Base-by-base conservation (phyloP, 2,329 filamentous ascomycete genomes). In the Byssothecium circinans region DNA sequence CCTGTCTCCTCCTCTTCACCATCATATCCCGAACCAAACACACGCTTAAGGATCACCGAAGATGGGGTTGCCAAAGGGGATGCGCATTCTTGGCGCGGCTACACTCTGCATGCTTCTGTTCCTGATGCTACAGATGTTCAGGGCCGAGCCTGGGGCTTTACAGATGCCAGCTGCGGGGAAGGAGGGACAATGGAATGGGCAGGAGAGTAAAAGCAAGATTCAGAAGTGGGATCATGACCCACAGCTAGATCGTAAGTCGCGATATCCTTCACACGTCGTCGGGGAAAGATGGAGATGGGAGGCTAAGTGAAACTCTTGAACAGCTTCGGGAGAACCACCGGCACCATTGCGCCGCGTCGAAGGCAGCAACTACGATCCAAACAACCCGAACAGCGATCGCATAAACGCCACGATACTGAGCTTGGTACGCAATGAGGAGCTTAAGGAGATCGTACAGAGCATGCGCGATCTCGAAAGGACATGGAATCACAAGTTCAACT, bases 401-500 rank as follows among this genome's bases (percentile, higher is more conserved):
- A 94, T 96, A 71, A 94, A 95, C 71, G 94, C 94, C 49, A 97
- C 94, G 3, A 80, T 99, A 47, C 81, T 99, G 57, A 88, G 91
- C 18, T 82, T 99, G 30, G 94, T 99, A 46, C 86, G 94, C 52
- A 99, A 99, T 66, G 85, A 89, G 67, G 94, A 99, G 76, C 76
- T 96, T 22, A 75, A 84, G 18, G 88, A 87, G 38, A 88, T 99
- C 78, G 77, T 97, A 20, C 82, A 86, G 67, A 90, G 91, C 20
- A 99, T 99, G 89, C 74, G 75, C 45, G 92, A 99, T 66, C 80
- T 99, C 50, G 94, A 99, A 75, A 78, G 87, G 57, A 97, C 92
- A 1, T 99, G 91, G 91, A 99, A 99, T 67, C 79, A 84, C 78
- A 99, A 99, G 69, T 99, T 97, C 82, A 99, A 99, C 77, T 99